Conservation (phyloP, 208 protist genomes). For the Acanthamoeba sp. region DNA sequence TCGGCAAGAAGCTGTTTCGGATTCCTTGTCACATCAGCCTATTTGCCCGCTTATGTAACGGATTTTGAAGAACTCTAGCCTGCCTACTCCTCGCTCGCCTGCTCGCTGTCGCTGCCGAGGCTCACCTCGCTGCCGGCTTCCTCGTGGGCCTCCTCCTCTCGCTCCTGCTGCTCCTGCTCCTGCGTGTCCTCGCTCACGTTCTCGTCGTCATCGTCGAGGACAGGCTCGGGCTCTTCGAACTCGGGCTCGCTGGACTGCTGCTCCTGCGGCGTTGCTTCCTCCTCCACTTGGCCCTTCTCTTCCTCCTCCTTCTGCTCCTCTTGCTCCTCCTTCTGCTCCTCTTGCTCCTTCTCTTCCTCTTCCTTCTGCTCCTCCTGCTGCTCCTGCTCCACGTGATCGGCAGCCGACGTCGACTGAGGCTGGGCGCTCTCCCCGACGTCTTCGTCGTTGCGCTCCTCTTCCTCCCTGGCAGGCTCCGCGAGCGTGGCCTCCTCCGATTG, state of each 20-base stretch:
- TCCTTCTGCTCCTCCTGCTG: background rate
- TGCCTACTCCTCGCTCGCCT: background rate
- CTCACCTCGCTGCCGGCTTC: background rate
- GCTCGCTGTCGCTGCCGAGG: background rate
- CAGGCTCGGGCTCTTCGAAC: conserved; percentile 9
- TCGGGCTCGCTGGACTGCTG: background rate
- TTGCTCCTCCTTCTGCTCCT: background rate
- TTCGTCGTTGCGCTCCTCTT: too few relatives aligned
- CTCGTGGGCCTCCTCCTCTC: background rate
- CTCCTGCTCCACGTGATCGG: background rate
- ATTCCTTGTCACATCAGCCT: too few relatives aligned
- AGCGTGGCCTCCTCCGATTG: background rate
- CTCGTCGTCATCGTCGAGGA: background rate
- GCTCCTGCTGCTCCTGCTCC: background rate
- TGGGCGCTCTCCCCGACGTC: background rate
- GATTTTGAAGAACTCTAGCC: too few relatives aligned
- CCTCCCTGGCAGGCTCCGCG: background rate
- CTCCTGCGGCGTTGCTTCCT: background rate
- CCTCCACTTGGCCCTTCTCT: background rate
- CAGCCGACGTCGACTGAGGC: too few relatives aligned
- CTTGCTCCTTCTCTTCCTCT: background rate
- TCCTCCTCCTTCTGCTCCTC: background rate
- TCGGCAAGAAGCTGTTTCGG: too few relatives aligned
- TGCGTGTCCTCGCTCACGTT: background rate
- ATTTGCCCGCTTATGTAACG: too few relatives aligned